Percentiles rank a stretch among this genome's conserved stretches.
Evolutionary conservation across 345 rosid species (phyloP).

Genomic region (Gossypium rotundifolium): DNA sequence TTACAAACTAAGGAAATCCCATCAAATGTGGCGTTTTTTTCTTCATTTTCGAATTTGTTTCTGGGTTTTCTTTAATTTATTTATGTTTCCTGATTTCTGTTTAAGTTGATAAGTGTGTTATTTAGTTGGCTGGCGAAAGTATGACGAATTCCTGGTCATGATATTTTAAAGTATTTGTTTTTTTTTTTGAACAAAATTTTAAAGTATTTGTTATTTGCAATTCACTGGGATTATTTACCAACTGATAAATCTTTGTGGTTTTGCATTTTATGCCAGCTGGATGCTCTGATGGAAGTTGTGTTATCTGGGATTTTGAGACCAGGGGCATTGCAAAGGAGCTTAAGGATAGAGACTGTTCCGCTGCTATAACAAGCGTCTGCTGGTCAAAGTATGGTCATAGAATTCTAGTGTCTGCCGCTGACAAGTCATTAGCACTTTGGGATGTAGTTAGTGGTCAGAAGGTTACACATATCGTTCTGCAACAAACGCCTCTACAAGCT

Average conservation of each 20-base stretch:
- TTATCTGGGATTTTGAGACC: conserved; percentile 98
- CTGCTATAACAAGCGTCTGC: conserved; percentile 86
- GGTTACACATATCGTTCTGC: conserved; percentile 58
- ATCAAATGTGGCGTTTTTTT: background rate
- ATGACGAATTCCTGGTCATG: background rate
- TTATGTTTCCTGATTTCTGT: background rate
- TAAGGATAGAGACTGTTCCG: conserved; percentile 60
- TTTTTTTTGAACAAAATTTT: too few species aligned
- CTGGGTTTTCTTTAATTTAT: background rate
- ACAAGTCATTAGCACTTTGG: conserved; percentile 91
- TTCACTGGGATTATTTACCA: conserved; percentile 2
- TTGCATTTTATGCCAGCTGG: conserved; percentile 56
- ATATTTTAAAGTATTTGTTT: background rate
- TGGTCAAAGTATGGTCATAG: conserved; percentile 96
- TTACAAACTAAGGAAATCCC: background rate
- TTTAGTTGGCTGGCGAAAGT: background rate
- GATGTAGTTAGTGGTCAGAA: conserved; percentile 68
- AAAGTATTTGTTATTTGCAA: background rate
- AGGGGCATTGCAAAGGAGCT: conserved; percentile 91
- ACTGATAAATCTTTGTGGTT: conserved; percentile 6
- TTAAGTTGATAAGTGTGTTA: background rate
- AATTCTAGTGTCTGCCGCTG: conserved; percentile 90
- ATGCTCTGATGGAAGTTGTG: conserved; percentile 85
- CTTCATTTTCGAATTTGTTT: background rate
- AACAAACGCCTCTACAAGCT: conserved; percentile 77